phyloP scores from a whole-genome alignment of 2,329 filamentous ascomycete species.

The Alternaria solani region DNA sequence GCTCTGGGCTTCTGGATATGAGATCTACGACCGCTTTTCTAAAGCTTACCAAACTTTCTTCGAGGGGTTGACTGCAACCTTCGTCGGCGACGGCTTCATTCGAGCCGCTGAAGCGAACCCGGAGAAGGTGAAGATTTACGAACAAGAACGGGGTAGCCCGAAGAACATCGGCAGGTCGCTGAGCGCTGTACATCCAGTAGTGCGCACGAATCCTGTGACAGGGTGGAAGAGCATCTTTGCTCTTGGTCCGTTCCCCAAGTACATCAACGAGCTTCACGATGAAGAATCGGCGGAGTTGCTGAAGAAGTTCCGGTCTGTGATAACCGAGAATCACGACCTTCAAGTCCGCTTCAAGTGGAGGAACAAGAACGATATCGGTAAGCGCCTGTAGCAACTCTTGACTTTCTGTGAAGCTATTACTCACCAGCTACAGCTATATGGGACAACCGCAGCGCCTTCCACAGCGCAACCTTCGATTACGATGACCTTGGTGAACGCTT shows the following conservation, averaged over 20 bases:
- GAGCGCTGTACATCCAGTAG: slow-evolving; percentile 37
- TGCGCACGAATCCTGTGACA: slow-evolving; percentile 44
- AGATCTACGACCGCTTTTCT: slow-evolving; percentile 45
- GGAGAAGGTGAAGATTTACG: background rate
- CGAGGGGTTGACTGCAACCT: slow-evolving; percentile 37
- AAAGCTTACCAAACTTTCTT: slow-evolving; percentile 33
- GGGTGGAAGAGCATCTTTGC: slow-evolving; percentile 48
- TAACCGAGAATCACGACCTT: slow-evolving; percentile 53
- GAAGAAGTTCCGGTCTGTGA: slow-evolving; percentile 14
- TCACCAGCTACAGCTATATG: slow-evolving; percentile 46
- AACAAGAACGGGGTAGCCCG: slow-evolving; percentile 27
- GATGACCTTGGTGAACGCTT: slow-evolving; percentile 24
- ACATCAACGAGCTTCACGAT: slow-evolving; percentile 49
- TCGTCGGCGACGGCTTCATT: slow-evolving; percentile 31
- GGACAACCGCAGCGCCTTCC: slow-evolving; percentile 48
- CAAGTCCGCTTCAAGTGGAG: slow-evolving; percentile 53
- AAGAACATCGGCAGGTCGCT: slow-evolving; percentile 30
- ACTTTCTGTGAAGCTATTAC: background rate
- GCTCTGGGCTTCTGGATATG: slow-evolving; percentile 55
- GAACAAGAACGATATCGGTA: slow-evolving; percentile 23
- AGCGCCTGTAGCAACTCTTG: background rate
- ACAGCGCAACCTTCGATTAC: slow-evolving; percentile 33
- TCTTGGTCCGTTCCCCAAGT: slow-evolving; percentile 31
- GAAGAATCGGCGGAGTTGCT: slow-evolving; percentile 39
- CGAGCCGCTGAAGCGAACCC: background rate